Evolutionary conservation across 345 rosid species (phyloP).

Genomic region (Sisymbrium irio): DNA sequence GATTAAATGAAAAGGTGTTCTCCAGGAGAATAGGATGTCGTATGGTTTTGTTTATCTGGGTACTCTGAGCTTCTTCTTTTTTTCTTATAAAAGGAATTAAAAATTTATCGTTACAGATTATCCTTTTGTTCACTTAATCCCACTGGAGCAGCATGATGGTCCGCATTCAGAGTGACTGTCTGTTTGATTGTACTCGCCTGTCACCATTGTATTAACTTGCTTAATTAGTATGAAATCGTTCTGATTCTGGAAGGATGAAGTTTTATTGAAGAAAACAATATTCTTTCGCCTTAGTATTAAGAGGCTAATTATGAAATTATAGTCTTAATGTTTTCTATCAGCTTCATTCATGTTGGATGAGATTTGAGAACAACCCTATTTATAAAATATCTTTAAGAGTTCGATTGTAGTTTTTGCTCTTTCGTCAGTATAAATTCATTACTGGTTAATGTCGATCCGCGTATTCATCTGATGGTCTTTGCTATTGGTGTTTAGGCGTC

Average conservation of each 20-base stretch:
- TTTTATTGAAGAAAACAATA: background rate
- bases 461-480: slow-evolving; percentile 12
- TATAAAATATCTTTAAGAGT: background rate
- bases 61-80: no score
- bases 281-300: background rate
- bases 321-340: background rate
- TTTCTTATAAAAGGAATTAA: no score
- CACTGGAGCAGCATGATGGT: background rate
- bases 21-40: no score
- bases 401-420: background rate
- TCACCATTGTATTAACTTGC: background rate
- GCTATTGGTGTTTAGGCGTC: slow-evolving; percentile 38
- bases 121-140: background rate
- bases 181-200: background rate
- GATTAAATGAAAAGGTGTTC: background rate
- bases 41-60: no score
- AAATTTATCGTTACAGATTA: background rate
- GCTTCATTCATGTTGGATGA: background rate
- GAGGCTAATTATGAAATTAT: background rate
- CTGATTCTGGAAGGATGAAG: background rate
- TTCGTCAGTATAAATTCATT: background rate
- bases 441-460: background rate
- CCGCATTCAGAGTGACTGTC: background rate
- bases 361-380: background rate
- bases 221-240: background rate